Base-by-base conservation (phyloP, 306 rosid genomes). In the Glycyrrhiza uralensis region DNA sequence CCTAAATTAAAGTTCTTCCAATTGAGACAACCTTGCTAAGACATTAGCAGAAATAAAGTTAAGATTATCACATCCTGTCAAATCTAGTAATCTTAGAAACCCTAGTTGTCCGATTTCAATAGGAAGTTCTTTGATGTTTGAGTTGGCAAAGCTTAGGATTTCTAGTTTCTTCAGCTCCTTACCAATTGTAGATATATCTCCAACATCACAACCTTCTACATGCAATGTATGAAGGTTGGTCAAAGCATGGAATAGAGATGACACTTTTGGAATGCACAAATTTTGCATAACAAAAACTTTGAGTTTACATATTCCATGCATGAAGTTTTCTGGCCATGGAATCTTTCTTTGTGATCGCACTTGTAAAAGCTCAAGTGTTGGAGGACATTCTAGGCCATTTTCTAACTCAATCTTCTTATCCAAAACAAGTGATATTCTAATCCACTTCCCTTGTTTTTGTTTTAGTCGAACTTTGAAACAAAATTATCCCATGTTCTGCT, bases 1-100 rank as follows among this genome's bases (percentile, higher is more conserved):
- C 35, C 76, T 59, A 8, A 77, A 11, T 59, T 77, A 77, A 13
- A 77, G 65, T 29, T 77, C 76, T 49, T 77, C 76, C 1, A 77
- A 18, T 1, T 12, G 7, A 12, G 81, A 77, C 1, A 77, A 60
- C n/a, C 38, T 69, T 36, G 65, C 28, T 0, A 77, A 22, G n/a
- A 28, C 81, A 32, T 64, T 63, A 36, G 57, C 2, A 12, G 76
- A 77, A 13, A 68, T 38, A 3, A 35, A 35, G 1, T 0, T 18
- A n/a, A 69, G 81, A 36, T 23, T 0, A 38, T 77, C 35, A 1
- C 81, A 77, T n/a, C n/a, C n/a, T n/a, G n/a, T n/a, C n/a, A n/a
- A n/a, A n/a, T n/a, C n/a, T n/a, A n/a, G n/a, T n/a, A 77, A 29
- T 19, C 71, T 36, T 38, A 77, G 29, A 0, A 49, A 7, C 8